Percentiles rank a stretch among this genome's conserved stretches.
Conservation (phyloP, 441 rosid genomes). For the Pelargonium citronellum region DNA sequence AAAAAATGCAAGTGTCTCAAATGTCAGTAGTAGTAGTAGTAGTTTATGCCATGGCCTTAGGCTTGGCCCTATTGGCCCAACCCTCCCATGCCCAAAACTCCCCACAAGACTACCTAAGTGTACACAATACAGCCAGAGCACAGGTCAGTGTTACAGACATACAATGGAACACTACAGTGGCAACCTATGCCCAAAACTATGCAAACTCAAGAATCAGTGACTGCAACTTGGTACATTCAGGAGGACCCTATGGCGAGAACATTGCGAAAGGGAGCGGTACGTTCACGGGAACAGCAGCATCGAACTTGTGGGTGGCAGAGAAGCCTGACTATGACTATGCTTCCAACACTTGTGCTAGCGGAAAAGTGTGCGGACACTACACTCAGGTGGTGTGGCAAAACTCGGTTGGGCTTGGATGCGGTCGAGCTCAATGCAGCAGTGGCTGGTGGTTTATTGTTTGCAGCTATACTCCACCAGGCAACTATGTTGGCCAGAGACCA, state of each 20-base stretch:
- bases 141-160: constrained; percentile 14
- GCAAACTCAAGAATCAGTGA: background rate
- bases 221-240: constrained; percentile 6
- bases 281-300: constrained; percentile 27
- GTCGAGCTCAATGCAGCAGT: constrained; percentile 26
- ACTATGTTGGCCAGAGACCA: constrained; percentile 21
- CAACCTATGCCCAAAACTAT: constrained; percentile 8
- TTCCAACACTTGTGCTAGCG: constrained; percentile 24
- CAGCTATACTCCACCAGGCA: constrained; percentile 34
- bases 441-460: constrained; percentile 28
- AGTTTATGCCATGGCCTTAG: background rate
- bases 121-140: constrained; percentile 14
- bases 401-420: constrained; percentile 30
- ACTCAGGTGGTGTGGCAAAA: constrained; percentile 35
- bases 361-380: constrained; percentile 23
- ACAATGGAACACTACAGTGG: constrained; percentile 8
- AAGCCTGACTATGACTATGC: constrained; percentile 19
- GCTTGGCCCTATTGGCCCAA: background rate
- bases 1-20: too few species aligned
- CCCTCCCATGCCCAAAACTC: constrained; percentile 5
- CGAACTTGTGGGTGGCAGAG: constrained; percentile 32
- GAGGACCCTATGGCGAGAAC: constrained; percentile 21
- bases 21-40: too few species aligned
- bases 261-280: constrained; percentile 18
- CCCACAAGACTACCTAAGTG: background rate